These are phyloP conservation scores for Quercus lobata DNA, from an alignment of 331 rosid genomes.

Conservation along the genomic window DNA sequence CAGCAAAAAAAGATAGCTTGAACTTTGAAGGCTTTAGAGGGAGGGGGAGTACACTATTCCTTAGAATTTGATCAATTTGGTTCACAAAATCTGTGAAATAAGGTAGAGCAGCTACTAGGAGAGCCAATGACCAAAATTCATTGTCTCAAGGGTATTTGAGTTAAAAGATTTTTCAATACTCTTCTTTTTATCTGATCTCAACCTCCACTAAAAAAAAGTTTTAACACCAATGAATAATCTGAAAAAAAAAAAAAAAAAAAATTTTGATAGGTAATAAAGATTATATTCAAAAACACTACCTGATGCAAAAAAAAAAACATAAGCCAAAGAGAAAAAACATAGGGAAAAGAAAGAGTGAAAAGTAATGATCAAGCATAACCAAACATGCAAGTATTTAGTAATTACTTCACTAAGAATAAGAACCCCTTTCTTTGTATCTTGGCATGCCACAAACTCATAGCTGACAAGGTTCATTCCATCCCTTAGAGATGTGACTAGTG, in stretches of 20 bases:
- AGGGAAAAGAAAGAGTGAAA: no score
- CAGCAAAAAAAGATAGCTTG: no score
- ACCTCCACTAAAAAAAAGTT: background rate
- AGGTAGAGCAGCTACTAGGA: background rate
- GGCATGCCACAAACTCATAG: constrained; percentile 96
- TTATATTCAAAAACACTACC: no score
- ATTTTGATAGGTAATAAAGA: no score
- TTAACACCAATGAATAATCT: background rate
- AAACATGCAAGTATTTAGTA: constrained; percentile 13
- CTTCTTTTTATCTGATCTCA: background rate
- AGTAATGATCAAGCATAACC: constrained; percentile 12
- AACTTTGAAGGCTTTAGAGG: no score
- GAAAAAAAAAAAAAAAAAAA: background rate
- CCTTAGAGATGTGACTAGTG: constrained; percentile 86
- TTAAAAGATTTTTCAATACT: background rate
- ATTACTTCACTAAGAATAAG: constrained; percentile 93
- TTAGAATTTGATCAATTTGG: background rate
- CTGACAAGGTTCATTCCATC: constrained; percentile 99
- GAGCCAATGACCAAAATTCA: background rate
- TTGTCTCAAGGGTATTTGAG: background rate
- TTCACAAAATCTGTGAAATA: background rate
- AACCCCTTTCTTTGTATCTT: constrained; percentile 85
- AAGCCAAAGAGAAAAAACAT: no score
- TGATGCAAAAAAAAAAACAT: no score
- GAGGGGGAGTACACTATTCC: no score